Evolutionary conservation across 371 early-diverging fungal species (phyloP), one percentile per base, ranked within the genome.

Genomic region (Haplosporangium sp.): DNA sequence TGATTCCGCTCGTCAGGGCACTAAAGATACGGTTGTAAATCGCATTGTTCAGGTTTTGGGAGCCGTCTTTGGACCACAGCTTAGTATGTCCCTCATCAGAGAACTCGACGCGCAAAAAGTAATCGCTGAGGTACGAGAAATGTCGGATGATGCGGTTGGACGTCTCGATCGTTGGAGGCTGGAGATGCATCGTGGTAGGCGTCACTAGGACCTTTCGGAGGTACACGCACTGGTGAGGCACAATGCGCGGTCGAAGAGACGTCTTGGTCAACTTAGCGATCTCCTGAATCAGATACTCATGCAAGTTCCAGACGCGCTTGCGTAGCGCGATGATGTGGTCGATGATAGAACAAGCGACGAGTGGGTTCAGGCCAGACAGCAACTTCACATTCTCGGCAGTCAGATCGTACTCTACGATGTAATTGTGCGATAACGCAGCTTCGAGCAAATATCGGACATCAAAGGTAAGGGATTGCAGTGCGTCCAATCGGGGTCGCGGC

Each of bases 71-170:
- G 4, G 84, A 74, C 40, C 86, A 75, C 1, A 90, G 71, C 6
- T 81, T 74, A 45, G 67, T 70, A 13, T 83, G 67, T 0, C 86
- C 83, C 64, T 93, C 94, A 43, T 94, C 94, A 37, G 85, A 75
- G 60, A 93, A 91, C 48, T 86, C 85, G 7, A 95, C 87, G 21
- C 93, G 87, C 13, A 92, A 50, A 55, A 95, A 93, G 5, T 87
- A 84, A 53, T 93, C 91, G 0, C 80, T 58, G 7, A 86, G 63
- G 0, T 82, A 45, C 2, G 48, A 56, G 52, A 81, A 90, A 16
- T 89, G 83, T 2, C 91, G 86, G 0, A 93, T 81, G 14, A 92
- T 88, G 50, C 94, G 84, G 66, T 93, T 93, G 16, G 89, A 87
- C 0, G 86, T 84, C 67, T 91, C 93, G 12, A 90, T 62, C 0